These are phyloP conservation scores for Neltuma alba DNA, from an alignment of 306 rosid species.

Conservation along the genomic window DNA sequence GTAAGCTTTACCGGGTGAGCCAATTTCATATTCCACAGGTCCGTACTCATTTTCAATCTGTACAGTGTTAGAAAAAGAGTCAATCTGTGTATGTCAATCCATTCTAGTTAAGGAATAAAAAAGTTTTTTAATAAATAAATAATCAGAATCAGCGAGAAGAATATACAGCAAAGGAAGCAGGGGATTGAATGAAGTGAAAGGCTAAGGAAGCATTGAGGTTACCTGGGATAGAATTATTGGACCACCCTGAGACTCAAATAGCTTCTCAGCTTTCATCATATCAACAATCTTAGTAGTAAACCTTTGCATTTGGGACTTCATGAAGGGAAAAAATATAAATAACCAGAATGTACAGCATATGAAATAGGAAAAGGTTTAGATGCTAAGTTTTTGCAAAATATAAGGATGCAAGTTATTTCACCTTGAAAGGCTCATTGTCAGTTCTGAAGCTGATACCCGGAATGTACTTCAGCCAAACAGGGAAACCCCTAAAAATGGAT, in stretches of 20 bases:
- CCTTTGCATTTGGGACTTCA: slow-evolving; percentile 82
- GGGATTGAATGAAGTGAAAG: slow-evolving; percentile 21
- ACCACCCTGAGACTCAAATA: slow-evolving; percentile 87
- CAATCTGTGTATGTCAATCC: slow-evolving; percentile 18
- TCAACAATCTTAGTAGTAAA: slow-evolving; percentile 83
- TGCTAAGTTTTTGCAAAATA: background rate
- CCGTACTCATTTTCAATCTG: slow-evolving; percentile 99
- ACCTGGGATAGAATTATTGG: slow-evolving; percentile 98
- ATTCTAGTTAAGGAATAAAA: slow-evolving; percentile 15
- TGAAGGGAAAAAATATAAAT: slow-evolving; percentile 29
- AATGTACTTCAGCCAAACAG: slow-evolving; percentile 97
- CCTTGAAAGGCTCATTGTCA: slow-evolving; percentile 94
- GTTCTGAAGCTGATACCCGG: slow-evolving; percentile 94
- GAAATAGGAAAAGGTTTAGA: background rate
- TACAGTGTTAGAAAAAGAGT: slow-evolving; percentile 31
- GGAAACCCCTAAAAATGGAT: slow-evolving; percentile 75
- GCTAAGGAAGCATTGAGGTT: slow-evolving; percentile 17
- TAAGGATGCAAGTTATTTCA: slow-evolving; percentile 35
- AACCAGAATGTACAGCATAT: slow-evolving; percentile 13
- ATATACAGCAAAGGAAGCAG: background rate
- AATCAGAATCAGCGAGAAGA: background rate
- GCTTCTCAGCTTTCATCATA: slow-evolving; percentile 96
- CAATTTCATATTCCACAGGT: slow-evolving; percentile 86
- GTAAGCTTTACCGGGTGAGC: slow-evolving; percentile 82
- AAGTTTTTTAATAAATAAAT: background rate